A percentile compares a stretch with the other conserved stretches of the same genome.
These are phyloP conservation scores for Ustilago nuda DNA, from an alignment of 1,284 basidiomycete species.

Conservation along the genomic window DNA sequence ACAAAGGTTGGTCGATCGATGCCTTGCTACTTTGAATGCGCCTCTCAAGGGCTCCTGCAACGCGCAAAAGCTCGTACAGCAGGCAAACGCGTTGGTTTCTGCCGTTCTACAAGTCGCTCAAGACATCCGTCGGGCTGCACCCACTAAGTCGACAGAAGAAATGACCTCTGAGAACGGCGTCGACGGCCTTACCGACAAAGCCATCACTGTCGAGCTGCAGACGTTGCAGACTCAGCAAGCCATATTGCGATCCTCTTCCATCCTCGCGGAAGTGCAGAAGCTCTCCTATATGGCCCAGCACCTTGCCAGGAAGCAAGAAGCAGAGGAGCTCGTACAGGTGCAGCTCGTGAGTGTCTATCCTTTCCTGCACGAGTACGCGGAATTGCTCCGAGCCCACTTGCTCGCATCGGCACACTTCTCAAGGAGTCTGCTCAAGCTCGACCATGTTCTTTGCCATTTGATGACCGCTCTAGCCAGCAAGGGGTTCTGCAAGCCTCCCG, in stretches of 20 bases:
- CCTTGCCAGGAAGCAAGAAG: constrained; percentile 10
- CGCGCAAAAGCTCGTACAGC: constrained; percentile 25
- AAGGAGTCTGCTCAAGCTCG: constrained; percentile 85
- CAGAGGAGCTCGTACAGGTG: constrained; percentile 23
- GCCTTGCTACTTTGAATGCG: constrained; percentile 21
- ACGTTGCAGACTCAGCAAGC: constrained; percentile 31
- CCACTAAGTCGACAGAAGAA: not conserved
- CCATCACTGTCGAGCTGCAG: constrained; percentile 35
- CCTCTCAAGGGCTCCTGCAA: constrained; percentile 17
- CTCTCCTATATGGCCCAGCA: constrained; percentile 26
- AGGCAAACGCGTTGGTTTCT: constrained; percentile 51
- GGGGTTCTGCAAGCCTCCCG: constrained; percentile 78
- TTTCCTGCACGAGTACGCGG: constrained; percentile 58
- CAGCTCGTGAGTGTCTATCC: constrained; percentile 52
- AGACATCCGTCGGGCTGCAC: constrained; percentile 45
- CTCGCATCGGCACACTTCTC: constrained; percentile 74
- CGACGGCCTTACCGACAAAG: constrained; percentile 44
- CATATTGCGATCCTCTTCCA: constrained; percentile 36
- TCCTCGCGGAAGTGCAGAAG: constrained; percentile 37
- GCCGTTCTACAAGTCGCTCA: constrained; percentile 65
- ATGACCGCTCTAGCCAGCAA: constrained; percentile 81
- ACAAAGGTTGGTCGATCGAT: constrained; percentile 13
- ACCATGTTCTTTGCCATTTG: constrained; percentile 81
- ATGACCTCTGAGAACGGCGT: constrained; percentile 1
- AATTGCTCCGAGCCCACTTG: constrained; percentile 71